A percentile compares a stretch with the other conserved stretches of the same genome.
phyloP scores from a whole-genome alignment of 192 early-diverging fungal species.

The Gamsiella multidivaricata region DNA sequence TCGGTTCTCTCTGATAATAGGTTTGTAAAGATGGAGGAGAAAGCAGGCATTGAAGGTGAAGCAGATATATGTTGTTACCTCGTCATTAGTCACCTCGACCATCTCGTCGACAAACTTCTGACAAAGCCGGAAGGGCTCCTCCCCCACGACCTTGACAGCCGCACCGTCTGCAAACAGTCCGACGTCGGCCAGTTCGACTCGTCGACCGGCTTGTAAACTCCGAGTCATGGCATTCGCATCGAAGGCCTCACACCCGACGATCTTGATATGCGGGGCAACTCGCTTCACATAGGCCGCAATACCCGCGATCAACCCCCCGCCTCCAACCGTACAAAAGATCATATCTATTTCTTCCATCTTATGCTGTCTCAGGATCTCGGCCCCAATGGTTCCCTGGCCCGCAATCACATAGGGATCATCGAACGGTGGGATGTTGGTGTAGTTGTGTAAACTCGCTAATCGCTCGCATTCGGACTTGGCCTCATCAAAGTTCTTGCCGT shows the following conservation, averaged over 20 bases:
- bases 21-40: slow-evolving; percentile 10
- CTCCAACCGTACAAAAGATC: slow-evolving; percentile 93
- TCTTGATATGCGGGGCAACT: slow-evolving; percentile 85
- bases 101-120: slow-evolving; percentile 88
- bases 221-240: slow-evolving; percentile 92
- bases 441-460: slow-evolving; percentile 74
- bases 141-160: slow-evolving; percentile 93
- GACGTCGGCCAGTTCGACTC: slow-evolving; percentile 78
- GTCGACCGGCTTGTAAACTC: slow-evolving; percentile 72
- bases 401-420: slow-evolving; percentile 99
- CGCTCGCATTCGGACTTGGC: slow-evolving; percentile 88
- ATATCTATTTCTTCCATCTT: slow-evolving; percentile 77
- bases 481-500: slow-evolving; percentile 95
- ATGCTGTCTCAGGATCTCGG: slow-evolving; percentile 84
- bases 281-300: slow-evolving; percentile 95
- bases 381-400: slow-evolving; percentile 95
- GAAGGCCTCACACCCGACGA: slow-evolving; percentile 92
- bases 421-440: slow-evolving; percentile 97
- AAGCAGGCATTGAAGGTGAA: background rate
- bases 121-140: slow-evolving; percentile 89
- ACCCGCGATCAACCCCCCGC: slow-evolving; percentile 94
- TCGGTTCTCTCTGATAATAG: too few relatives aligned
- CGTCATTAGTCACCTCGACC: slow-evolving; percentile 92
- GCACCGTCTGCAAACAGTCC: slow-evolving; percentile 98
- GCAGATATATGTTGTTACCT: slow-evolving; percentile 49